These are phyloP conservation scores for Triticum urartu DNA, from an alignment of 176 grass and related monocot genomes.

Conservation along the genomic window DNA sequence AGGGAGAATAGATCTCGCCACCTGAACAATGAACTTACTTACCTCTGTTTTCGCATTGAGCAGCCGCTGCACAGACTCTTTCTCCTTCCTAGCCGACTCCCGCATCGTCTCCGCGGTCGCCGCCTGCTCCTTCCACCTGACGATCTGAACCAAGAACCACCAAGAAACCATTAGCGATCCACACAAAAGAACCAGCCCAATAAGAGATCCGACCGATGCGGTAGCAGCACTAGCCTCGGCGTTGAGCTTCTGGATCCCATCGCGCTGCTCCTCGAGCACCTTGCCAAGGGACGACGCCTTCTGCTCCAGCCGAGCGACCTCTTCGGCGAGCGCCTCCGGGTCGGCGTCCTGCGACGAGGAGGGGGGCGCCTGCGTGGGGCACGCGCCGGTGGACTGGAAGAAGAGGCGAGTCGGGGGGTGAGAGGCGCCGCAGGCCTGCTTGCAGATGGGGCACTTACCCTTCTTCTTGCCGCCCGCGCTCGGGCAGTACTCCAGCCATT, in stretches of 20 bases:
- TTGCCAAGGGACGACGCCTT: slow-evolving; percentile 52
- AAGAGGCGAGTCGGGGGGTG: slow-evolving; percentile 75
- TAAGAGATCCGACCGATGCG: neutral
- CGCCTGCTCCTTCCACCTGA: slow-evolving; percentile 49
- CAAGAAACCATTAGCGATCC: slow-evolving; percentile 12
- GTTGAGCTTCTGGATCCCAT: slow-evolving; percentile 47
- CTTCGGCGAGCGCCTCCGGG: slow-evolving; percentile 47
- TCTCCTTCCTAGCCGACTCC: slow-evolving; percentile 62
- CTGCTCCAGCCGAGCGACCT: slow-evolving; percentile 56
- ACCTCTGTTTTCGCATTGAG: slow-evolving; percentile 70
- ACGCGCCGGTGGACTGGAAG: slow-evolving; percentile 75
- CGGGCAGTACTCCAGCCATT: slow-evolving; percentile 97
- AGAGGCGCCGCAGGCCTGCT: slow-evolving; percentile 60
- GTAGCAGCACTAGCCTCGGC: slow-evolving; percentile 41
- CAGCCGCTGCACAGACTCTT: slow-evolving; percentile 42
- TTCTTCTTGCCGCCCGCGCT: slow-evolving; percentile 62
- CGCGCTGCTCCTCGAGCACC: slow-evolving; percentile 52
- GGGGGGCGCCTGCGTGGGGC: slow-evolving; percentile 22
- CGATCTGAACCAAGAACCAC: slow-evolving; percentile 26
- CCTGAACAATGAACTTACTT: slow-evolving; percentile 1
- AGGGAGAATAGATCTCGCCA: neutral
- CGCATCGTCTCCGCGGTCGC: slow-evolving; percentile 22
- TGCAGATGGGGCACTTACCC: slow-evolving; percentile 88
- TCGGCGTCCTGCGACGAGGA: slow-evolving; percentile 15
- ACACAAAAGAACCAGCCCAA: neutral